Percentiles rank a stretch among this genome's conserved stretches.
Conservation (phyloP, 192 early-diverging fungal species). For the Lobosporangium transversale region DNA sequence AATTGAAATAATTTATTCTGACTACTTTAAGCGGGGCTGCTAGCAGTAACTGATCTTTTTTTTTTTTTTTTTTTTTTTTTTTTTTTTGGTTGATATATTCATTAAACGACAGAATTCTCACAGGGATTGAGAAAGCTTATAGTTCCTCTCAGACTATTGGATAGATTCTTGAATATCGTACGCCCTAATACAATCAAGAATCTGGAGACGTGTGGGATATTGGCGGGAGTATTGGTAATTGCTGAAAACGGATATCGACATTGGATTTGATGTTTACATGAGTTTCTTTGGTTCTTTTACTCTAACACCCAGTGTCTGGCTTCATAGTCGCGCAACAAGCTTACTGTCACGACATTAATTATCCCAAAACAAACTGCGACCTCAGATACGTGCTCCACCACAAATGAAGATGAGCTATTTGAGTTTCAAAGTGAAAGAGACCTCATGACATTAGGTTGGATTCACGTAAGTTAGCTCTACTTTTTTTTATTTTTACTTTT, state of each 20-base stretch:
- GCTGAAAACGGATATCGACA: conserved; percentile 23
- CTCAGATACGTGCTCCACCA: conserved; percentile 84
- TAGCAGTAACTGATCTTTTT: no score
- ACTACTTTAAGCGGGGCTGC: no score
- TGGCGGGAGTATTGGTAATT: conserved; percentile 77
- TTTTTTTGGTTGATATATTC: no score
- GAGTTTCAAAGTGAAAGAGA: conserved; percentile 78
- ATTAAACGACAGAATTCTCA: conserved; percentile 64
- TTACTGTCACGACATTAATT: conserved; percentile 78
- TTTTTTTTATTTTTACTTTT: no score
- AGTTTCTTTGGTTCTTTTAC: background rate
- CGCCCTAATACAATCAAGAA: conserved; percentile 76
- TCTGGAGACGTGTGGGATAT: conserved; percentile 89
- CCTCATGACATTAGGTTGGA: conserved; percentile 89
- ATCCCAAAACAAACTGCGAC: conserved; percentile 93
- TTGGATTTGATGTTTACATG: background rate
- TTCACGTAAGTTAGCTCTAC: conserved; percentile 73
- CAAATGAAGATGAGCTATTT: conserved; percentile 87
- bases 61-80: no score
- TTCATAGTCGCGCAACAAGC: conserved; percentile 61
- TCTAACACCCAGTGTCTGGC: background rate
- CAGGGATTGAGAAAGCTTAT: conserved; percentile 72
- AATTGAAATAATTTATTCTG: conserved; percentile 5
- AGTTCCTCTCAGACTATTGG: conserved; percentile 72
- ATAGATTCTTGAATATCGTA: conserved; percentile 79